Evolutionary conservation across 2,329 filamentous ascomycete species (phyloP).

Genomic region (Diaporthe vexans): DNA sequence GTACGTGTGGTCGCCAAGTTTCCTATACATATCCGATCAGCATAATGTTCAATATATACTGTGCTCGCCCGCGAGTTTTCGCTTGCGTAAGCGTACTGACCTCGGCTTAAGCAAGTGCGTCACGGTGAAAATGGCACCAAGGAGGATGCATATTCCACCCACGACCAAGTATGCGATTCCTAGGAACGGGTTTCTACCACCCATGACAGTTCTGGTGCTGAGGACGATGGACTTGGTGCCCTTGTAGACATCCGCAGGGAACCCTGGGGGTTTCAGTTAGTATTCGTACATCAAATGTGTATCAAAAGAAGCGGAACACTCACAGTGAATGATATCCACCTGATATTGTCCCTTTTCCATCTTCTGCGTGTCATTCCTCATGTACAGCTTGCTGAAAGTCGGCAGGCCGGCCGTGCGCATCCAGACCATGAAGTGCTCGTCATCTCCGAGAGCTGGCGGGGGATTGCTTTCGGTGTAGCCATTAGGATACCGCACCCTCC

Average conservation of each 20-base stretch:
- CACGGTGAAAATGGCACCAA: slow-evolving; percentile 89
- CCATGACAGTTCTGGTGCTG: slow-evolving; percentile 91
- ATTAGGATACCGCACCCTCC: slow-evolving; percentile 77
- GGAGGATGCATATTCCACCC: slow-evolving; percentile 89
- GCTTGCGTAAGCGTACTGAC: slow-evolving; percentile 61
- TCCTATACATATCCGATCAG: slow-evolving; percentile 67
- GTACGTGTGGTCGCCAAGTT: slow-evolving; percentile 98
- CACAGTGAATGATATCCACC: slow-evolving; percentile 84
- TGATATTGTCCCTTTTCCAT: slow-evolving; percentile 82
- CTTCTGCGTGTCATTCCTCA: slow-evolving; percentile 79
- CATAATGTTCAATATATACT: not conserved
- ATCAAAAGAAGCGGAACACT: slow-evolving; percentile 54
- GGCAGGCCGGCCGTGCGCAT: slow-evolving; percentile 97
- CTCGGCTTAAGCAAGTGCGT: slow-evolving; percentile 93
- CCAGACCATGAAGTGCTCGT: slow-evolving; percentile 96
- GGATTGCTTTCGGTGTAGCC: slow-evolving; percentile 76
- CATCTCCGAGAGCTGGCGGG: slow-evolving; percentile 79
- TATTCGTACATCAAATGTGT: slow-evolving; percentile 18
- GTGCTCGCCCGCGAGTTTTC: not conserved
- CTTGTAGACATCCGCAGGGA: slow-evolving; percentile 82
- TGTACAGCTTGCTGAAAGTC: slow-evolving; percentile 92
- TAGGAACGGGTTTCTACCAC: slow-evolving; percentile 94
- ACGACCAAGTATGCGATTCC: slow-evolving; percentile 97
- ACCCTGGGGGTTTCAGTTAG: slow-evolving; percentile 69
- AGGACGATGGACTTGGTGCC: slow-evolving; percentile 93